Conservation (phyloP, 352 stramenopile genomes). For the Pythium brassicae region DNA sequence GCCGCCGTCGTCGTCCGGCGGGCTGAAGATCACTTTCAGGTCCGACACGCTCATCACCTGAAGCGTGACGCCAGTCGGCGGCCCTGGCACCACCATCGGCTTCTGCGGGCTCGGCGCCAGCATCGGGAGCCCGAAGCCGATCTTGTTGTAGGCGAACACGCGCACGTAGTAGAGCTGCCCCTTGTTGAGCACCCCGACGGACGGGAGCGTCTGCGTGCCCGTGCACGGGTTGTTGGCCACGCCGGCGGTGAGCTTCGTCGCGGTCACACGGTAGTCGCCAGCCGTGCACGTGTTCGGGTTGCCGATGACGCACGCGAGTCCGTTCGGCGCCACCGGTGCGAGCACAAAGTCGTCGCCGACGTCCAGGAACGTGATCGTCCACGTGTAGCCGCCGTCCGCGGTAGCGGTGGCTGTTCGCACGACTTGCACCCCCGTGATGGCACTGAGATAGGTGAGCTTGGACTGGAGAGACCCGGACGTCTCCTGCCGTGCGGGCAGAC, state of each 20-base stretch:
- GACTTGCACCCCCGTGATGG: conserved; percentile 69
- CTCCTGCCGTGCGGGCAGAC: conserved; percentile 30
- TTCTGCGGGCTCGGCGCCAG: conserved; percentile 53
- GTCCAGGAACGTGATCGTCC: conserved; percentile 91
- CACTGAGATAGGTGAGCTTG: conserved; percentile 50
- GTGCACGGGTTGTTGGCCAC: conserved; percentile 71
- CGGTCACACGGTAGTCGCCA: conserved; percentile 38
- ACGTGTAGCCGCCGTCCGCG: conserved; percentile 66
- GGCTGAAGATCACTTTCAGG: conserved; percentile 88
- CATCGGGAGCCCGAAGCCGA: conserved; percentile 86
- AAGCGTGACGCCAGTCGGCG: conserved; percentile 68
- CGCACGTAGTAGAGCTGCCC: conserved; percentile 92
- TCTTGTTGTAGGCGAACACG: conserved; percentile 93
- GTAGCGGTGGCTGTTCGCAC: conserved; percentile 42
- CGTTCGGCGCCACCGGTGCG: conserved; percentile 16
- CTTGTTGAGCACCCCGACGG: conserved; percentile 66
- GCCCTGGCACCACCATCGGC: conserved; percentile 73
- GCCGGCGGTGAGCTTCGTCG: conserved; percentile 64
- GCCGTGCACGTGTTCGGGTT: conserved; percentile 16
- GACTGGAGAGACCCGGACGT: conserved; percentile 70
- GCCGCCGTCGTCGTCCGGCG: conserved; percentile 78
- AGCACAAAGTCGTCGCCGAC: conserved; percentile 77
- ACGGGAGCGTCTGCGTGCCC: conserved; percentile 76
- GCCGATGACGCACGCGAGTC: conserved; percentile 16
- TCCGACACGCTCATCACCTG: conserved; percentile 74